A percentile compares a stretch with the other conserved stretches of the same genome.
These are phyloP conservation scores for Clitopilus passeckerianus DNA, from an alignment of 768 basidiomycete genomes.

Conservation along the genomic window DNA sequence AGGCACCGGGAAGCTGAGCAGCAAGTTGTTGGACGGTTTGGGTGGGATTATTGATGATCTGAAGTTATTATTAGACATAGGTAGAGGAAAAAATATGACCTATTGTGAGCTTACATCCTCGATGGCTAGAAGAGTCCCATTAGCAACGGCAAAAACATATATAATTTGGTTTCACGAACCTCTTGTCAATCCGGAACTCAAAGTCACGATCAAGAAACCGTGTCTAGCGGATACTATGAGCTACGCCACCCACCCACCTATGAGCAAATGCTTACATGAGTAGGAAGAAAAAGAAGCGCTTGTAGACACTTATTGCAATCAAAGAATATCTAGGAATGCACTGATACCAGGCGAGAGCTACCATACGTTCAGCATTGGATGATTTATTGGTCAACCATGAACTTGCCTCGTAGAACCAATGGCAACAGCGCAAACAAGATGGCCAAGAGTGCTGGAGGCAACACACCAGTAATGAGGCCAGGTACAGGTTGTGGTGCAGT, in stretches of 20 bases:
- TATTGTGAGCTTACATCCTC: conserved; percentile 24
- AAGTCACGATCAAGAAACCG: conserved; percentile 69
- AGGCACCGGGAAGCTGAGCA: conserved; percentile 46
- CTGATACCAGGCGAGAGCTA: conserved; percentile 60
- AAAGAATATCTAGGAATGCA: conserved; percentile 65
- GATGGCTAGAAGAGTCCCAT: conserved; percentile 15
- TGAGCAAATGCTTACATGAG: conserved; percentile 34
- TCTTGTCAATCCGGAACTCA: conserved; percentile 53
- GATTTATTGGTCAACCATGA: not conserved
- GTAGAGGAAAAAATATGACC: too few species aligned
- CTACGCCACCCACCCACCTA: not conserved
- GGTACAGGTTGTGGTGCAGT: conserved; percentile 27
- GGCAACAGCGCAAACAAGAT: conserved; percentile 61
- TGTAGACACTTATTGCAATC: conserved; percentile 69
- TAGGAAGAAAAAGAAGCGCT: conserved; percentile 66
- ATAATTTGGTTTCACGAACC: conserved; percentile 14
- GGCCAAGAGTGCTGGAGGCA: conserved; percentile 62
- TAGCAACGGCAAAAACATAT: not conserved
- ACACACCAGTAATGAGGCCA: conserved; percentile 60
- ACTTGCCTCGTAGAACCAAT: conserved; percentile 48
- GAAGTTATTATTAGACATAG: not conserved
- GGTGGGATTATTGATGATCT: conserved; percentile 41
- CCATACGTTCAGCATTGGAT: not conserved
- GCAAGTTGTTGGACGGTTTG: conserved; percentile 39
- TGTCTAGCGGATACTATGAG: conserved; percentile 30